Conservation (phyloP, 768 basidiomycete species). For the Pisolithus marmoratus region DNA sequence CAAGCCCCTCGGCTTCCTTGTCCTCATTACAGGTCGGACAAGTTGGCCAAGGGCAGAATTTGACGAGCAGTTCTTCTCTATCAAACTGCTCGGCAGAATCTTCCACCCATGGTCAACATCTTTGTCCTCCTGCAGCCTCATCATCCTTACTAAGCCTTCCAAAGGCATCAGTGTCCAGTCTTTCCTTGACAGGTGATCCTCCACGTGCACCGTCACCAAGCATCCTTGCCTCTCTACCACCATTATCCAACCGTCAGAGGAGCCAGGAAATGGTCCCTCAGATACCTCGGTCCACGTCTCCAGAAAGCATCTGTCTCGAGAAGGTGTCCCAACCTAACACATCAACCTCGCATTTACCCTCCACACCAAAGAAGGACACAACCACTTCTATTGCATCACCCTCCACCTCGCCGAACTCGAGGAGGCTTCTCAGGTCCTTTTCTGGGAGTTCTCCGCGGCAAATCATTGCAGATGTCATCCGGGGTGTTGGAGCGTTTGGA, state of each 20-base stretch:
- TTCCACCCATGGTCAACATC: constrained; percentile 4
- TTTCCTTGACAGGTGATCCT: constrained; percentile 2
- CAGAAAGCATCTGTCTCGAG: not conserved
- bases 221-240: constrained; percentile 15
- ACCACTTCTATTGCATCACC: not conserved
- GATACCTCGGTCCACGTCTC: not conserved
- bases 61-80: constrained; percentile 5
- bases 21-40: constrained; percentile 17
- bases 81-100: constrained; percentile 17
- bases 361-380: not conserved
- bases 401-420: constrained; percentile 6
- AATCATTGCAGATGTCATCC: constrained; percentile 34
- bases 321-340: not conserved
- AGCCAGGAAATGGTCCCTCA: constrained; percentile 6
- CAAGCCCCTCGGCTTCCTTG: constrained; percentile 28
- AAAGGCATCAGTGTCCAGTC: constrained; percentile 9
- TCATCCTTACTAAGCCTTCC: constrained; percentile 24
- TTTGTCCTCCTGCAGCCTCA: constrained; percentile 19
- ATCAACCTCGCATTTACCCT: constrained; percentile 3
- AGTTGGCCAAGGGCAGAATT: not conserved
- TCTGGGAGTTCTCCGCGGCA: constrained; percentile 15
- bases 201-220: constrained; percentile 18
- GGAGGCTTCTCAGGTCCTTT: constrained; percentile 9
- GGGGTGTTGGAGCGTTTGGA: constrained; percentile 37
- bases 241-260: constrained; percentile 18